Percentiles rank a stretch among this genome's conserved stretches.
Conservation (phyloP, 73 alveolate genomes). For the Paramecium sonneborni region DNA sequence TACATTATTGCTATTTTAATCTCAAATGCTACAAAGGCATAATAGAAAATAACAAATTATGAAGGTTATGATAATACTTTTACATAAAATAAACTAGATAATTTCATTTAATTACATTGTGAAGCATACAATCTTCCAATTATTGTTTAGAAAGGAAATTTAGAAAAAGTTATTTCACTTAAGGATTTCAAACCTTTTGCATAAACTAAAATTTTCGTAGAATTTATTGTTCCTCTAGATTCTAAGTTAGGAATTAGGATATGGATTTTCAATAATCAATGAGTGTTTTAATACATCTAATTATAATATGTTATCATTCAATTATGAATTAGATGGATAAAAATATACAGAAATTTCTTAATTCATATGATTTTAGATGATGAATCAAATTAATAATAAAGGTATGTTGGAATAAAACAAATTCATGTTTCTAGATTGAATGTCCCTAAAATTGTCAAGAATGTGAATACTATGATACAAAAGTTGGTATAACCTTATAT, state of each 20-base stretch:
- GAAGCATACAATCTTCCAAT: not conserved
- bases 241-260: not conserved
- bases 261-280: not conserved
- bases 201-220: not conserved
- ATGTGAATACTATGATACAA: not conserved
- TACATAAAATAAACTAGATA: not conserved
- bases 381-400: not conserved
- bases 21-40: not conserved
- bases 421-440: not conserved
- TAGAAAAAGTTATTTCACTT: not conserved
- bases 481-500: not conserved
- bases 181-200: not conserved
- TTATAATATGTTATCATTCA: not conserved
- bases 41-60: not conserved
- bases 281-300: not conserved
- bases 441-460: not conserved
- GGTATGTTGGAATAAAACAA: constrained; percentile 6
- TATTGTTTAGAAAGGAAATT: not conserved
- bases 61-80: constrained; percentile 1
- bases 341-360: constrained; percentile 7
- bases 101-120: not conserved
- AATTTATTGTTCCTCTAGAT: not conserved
- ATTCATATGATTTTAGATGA: not conserved
- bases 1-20: not conserved
- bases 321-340: not conserved